Conservation (phyloP, 2,329 filamentous ascomycete genomes). For the Cercospora sojina region DNA sequence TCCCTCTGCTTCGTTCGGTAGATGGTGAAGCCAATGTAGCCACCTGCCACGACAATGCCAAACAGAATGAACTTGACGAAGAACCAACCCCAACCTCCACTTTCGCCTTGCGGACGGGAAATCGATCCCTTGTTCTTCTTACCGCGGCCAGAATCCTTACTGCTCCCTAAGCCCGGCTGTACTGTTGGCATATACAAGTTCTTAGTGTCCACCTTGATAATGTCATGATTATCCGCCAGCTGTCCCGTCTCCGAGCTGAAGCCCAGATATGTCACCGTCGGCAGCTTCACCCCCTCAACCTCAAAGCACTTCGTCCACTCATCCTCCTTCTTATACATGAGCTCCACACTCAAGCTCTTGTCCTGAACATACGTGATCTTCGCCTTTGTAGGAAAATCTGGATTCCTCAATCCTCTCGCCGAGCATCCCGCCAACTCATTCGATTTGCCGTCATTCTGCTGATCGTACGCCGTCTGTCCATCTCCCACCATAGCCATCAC, state of each 20-base stretch:
- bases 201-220: conserved; percentile 79
- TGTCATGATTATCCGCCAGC: conserved; percentile 96
- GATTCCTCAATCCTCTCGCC: conserved; percentile 81
- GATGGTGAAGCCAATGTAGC: conserved; percentile 80
- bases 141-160: conserved; percentile 29
- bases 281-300: conserved; percentile 66
- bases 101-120: conserved; percentile 38
- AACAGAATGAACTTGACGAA: conserved; percentile 82
- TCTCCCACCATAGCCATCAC: conserved; percentile 99
- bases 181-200: conserved; percentile 75
- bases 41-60: conserved; percentile 66
- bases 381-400: conserved; percentile 75
- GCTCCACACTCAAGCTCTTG: conserved; percentile 81
- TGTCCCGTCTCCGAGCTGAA: conserved; percentile 88
- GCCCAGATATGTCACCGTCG: conserved; percentile 65
- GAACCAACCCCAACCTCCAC: conserved; percentile 66
- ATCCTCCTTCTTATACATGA: conserved; percentile 89
- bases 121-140: conserved; percentile 53
- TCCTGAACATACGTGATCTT: conserved; percentile 96
- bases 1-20: conserved; percentile 63
- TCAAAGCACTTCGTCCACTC: conserved; percentile 91
- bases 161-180: conserved; percentile 41
- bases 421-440: conserved; percentile 94
- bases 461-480: conserved; percentile 84
- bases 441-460: conserved; percentile 88